phyloP scores from a whole-genome alignment of 345 rosid genomes.

The Aquilaria yunnanensis region DNA sequence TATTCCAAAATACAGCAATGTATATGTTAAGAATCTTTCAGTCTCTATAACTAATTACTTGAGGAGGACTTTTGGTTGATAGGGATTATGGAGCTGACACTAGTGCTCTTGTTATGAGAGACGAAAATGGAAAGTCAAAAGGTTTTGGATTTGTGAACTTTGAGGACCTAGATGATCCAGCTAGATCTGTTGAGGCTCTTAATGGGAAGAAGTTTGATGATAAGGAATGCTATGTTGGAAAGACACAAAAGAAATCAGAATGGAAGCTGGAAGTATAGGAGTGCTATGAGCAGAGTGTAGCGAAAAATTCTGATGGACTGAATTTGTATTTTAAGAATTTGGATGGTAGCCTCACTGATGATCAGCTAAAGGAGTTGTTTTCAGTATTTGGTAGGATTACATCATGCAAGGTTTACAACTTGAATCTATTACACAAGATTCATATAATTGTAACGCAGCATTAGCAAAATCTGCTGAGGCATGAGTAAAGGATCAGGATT shows the following conservation, averaged over 20 bases:
- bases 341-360: constrained; percentile 79
- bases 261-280: constrained; percentile 65
- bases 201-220: constrained; percentile 76
- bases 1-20: constrained; percentile 58
- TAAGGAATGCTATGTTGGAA: constrained; percentile 89
- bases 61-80: constrained; percentile 38
- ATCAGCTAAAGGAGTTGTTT: constrained; percentile 80
- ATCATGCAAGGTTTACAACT: constrained; percentile 73
- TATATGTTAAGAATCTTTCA: constrained; percentile 70
- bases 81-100: constrained; percentile 54
- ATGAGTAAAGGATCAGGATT: constrained; percentile 72
- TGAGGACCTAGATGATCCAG: constrained; percentile 84
- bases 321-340: constrained; percentile 84
- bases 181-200: constrained; percentile 74
- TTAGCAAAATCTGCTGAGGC: constrained; percentile 15
- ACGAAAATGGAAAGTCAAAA: constrained; percentile 71
- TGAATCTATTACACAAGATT: constrained; percentile 14
- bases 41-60: constrained; percentile 51
- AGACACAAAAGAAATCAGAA: constrained; percentile 90
- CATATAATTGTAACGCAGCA: constrained; percentile 12
- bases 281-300: constrained; percentile 68
- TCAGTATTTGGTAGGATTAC: constrained; percentile 70
- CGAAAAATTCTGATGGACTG: constrained; percentile 74
- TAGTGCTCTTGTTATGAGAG: constrained; percentile 73
- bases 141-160: constrained; percentile 97